Evolutionary conservation across 2,329 filamentous ascomycete species (phyloP).

Genomic region (Cladophialophora carrionii): DNA sequence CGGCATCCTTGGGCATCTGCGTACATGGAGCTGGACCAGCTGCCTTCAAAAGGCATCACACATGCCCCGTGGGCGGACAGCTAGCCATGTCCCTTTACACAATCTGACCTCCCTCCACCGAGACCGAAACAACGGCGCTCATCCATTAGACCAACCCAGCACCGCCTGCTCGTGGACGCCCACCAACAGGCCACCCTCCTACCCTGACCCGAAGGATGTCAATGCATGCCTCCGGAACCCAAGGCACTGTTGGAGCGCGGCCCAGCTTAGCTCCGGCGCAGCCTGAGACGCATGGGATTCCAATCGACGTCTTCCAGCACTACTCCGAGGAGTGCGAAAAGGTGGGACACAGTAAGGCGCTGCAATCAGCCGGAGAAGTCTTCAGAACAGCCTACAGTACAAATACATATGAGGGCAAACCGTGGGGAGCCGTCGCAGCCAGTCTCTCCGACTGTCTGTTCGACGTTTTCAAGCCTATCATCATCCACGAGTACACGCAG

Average conservation of each 20-base stretch:
- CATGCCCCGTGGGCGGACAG: background rate
- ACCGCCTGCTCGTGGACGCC: background rate
- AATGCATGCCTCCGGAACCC: background rate
- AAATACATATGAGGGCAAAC: background rate
- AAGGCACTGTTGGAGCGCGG: background rate
- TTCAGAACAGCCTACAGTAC: background rate
- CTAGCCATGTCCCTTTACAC: background rate
- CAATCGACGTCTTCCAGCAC: background rate
- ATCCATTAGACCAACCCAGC: background rate
- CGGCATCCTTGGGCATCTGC: background rate
- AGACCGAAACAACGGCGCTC: background rate
- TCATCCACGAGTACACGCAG: background rate
- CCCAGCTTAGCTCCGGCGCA: background rate
- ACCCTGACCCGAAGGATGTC: background rate
- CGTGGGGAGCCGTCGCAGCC: background rate
- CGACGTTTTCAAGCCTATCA: background rate
- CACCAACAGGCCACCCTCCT: background rate
- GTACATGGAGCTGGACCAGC: background rate
- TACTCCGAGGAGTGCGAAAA: background rate
- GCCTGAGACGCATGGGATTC: background rate
- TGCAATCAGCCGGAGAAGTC: background rate
- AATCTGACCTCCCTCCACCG: background rate
- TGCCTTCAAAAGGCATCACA: background rate
- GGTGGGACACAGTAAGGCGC: background rate
- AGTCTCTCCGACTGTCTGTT: background rate